Evolutionary conservation across 1,284 basidiomycete genomes (phyloP), one percentile per base, ranked within the genome.

Genomic region (Papiliotrema terrestris): DNA sequence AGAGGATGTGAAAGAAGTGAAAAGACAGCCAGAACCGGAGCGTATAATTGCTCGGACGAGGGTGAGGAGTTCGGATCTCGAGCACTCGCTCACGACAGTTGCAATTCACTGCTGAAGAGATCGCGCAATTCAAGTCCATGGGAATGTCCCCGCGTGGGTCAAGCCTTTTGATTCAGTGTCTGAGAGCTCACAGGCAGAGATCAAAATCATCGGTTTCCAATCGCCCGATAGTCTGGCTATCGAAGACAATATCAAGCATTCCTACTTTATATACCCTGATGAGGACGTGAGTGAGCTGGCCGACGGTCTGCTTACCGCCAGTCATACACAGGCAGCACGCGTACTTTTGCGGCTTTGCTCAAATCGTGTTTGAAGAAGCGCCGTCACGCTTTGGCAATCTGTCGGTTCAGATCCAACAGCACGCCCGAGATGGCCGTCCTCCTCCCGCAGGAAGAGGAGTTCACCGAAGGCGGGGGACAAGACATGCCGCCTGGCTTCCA

Each of bases 121-220:
- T 95, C 54, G 82, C 81, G 32, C 82, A 84, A 15, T 88, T 97
- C 77, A 86, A 89, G 58, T 88, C 87, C 0, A 70, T 93, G 58
- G 87, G 85, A 13, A 75, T 91, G 44, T 80, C 86, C 60, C 87
- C 91, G 57, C 83, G 89, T 89, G 58, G 58, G 82, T 73, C 17
- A 9, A 11, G 14, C 22, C 2, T 6, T 6, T 23, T 48, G 23
- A 20, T 15, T 23, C 23, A 8, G 19, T 17, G 17, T 41, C 43
- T 3, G 42, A 22, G 17, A 22, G 19, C 17, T n/a, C n/a, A n/a
- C n/a, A 41, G 8, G 43, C 11, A 76, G 72, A 73, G 52, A 84
- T 98, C 69, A 91, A 87, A 73, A 83, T 98, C 3, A 83, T 99
- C 22, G 96, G 95, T 2, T 98, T 98, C 80, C 91, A 94, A 72